Evolutionary conservation across 768 basidiomycete species (phyloP).

Genomic region (Termitomyces heimii): DNA sequence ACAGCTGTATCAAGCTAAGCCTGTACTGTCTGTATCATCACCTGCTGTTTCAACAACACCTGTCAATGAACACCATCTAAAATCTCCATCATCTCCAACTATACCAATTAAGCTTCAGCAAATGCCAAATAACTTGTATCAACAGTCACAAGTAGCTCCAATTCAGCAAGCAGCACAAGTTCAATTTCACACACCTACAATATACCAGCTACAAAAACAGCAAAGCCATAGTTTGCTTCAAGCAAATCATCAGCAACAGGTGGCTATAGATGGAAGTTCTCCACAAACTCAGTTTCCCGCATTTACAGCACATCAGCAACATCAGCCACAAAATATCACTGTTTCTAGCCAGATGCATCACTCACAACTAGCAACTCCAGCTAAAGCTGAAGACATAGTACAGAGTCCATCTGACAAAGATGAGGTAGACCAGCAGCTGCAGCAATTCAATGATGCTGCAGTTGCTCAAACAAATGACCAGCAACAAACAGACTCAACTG

Average conservation of each 20-base stretch:
- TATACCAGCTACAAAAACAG: neutral
- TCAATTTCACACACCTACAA: neutral
- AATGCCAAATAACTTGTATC: neutral
- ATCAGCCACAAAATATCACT: neutral
- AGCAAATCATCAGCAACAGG: neutral
- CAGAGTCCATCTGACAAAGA: neutral
- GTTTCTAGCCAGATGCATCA: neutral
- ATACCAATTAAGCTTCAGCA: neutral
- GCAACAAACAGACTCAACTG: neutral
- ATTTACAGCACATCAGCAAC: neutral
- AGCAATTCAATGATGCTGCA: neutral
- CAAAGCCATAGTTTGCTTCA: neutral
- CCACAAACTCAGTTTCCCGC: neutral
- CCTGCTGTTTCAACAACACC: neutral
- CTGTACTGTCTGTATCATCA: neutral
- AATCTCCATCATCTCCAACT: neutral
- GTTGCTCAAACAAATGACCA: too few relatives aligned
- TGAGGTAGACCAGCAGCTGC: neutral
- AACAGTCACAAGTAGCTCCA: neutral
- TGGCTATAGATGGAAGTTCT: neutral
- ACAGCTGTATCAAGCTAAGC: constrained; percentile 7
- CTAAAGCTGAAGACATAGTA: too few relatives aligned
- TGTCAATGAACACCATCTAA: neutral
- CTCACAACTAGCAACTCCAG: neutral
- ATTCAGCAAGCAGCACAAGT: neutral